Evolutionary conservation across 345 rosid species (phyloP).

Genomic region (Salix suchowensis): DNA sequence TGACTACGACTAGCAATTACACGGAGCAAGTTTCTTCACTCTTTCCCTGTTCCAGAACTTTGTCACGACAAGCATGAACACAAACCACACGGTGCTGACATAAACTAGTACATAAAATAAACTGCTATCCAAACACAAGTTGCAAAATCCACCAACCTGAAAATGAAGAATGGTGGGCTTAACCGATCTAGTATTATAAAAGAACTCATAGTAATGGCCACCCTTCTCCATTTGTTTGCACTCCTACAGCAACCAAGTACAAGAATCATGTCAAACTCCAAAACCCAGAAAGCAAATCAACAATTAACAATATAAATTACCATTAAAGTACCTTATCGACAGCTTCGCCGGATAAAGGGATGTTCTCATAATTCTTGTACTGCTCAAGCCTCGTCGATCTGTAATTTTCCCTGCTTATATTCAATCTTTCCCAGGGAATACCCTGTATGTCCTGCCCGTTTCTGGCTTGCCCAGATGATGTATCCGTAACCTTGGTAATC

Average conservation of each 20-base stretch:
- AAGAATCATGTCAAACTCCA: neutral
- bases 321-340: slow-evolving; percentile 53
- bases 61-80: neutral
- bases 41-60: neutral
- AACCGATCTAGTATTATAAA: slow-evolving; percentile 44
- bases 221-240: slow-evolving; percentile 41
- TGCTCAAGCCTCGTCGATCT: slow-evolving; percentile 86
- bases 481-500: slow-evolving; percentile 46
- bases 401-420: slow-evolving; percentile 73
- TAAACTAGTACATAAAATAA: neutral
- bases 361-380: slow-evolving; percentile 91
- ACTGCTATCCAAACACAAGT: neutral
- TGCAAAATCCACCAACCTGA: slow-evolving; percentile 33
- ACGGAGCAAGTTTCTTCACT: neutral
- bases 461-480: slow-evolving; percentile 80
- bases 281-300: neutral
- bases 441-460: slow-evolving; percentile 91
- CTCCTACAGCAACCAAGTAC: slow-evolving; percentile 21
- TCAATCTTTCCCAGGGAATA: slow-evolving; percentile 92
- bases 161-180: slow-evolving; percentile 56
- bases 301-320: neutral
- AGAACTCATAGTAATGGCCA: slow-evolving; percentile 41
- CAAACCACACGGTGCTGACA: neutral
- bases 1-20: neutral
- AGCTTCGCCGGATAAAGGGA: slow-evolving; percentile 60